Evolutionary conservation across 768 basidiomycete species (phyloP).

Genomic region (Hericium erinaceus): DNA sequence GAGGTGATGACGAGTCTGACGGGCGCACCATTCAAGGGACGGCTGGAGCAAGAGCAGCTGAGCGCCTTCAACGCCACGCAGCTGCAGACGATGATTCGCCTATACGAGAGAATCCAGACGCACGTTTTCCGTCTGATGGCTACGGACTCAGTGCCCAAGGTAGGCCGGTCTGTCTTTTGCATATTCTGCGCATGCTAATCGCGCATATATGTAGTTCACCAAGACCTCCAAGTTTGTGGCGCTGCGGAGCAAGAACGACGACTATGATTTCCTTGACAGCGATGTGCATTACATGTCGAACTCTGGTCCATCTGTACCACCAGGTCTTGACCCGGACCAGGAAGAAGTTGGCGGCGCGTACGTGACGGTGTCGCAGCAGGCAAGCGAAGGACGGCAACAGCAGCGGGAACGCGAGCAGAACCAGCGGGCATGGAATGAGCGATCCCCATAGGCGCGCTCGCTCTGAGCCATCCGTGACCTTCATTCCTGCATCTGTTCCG

Average conservation of each 20-base stretch:
- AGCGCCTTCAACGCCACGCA: slow-evolving; percentile 89
- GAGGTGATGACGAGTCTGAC: slow-evolving; percentile 76
- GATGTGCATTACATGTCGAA: slow-evolving; percentile 26
- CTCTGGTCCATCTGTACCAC: slow-evolving; percentile 47
- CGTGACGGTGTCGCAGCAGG: slow-evolving; percentile 77
- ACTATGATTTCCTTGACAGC: slow-evolving; percentile 58
- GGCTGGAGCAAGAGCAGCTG: slow-evolving; percentile 74
- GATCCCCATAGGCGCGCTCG: not conserved
- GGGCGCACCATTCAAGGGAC: slow-evolving; percentile 71
- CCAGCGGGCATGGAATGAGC: slow-evolving; percentile 8
- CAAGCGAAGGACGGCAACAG: slow-evolving; percentile 41
- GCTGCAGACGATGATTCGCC: slow-evolving; percentile 81
- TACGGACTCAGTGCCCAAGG: slow-evolving; percentile 98
- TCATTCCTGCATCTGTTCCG: not conserved
- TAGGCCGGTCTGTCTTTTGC: slow-evolving; percentile 19
- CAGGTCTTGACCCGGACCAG: slow-evolving; percentile 44
- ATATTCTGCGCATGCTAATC: not conserved
- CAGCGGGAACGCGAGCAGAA: slow-evolving; percentile 6
- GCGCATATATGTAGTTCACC: slow-evolving; percentile 52
- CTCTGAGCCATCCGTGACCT: not conserved
- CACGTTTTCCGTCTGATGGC: slow-evolving; percentile 98
- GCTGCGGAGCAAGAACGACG: slow-evolving; percentile 70
- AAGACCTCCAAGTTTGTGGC: slow-evolving; percentile 78
- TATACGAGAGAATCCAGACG: slow-evolving; percentile 94
- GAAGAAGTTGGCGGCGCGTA: slow-evolving; percentile 82